Base-by-base conservation (phyloP, 805 yeast genomes). In the Lipomyces lipofer region DNA sequence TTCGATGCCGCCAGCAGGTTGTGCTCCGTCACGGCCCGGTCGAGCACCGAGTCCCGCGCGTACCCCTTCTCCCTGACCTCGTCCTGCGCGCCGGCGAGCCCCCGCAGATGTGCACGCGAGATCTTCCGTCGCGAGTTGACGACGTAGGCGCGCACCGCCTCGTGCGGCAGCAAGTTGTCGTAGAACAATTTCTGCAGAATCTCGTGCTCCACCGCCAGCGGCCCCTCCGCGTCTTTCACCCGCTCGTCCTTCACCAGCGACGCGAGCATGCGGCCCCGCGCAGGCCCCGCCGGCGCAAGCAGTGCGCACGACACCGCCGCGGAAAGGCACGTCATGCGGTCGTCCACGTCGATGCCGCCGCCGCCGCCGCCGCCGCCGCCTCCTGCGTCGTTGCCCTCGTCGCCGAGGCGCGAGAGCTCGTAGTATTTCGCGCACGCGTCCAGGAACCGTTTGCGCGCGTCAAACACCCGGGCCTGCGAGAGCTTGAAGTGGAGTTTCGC, bases 281-380 rank as follows among this genome's bases (percentile, higher is more conserved):
- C 52, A 0, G 71, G 71, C 1, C 71, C 71, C 1, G 72, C 71
- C 4, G 71, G 71, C 25, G 69, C 59, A 51, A 68, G 54, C 1
- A 68, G 51, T 2, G 68, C 65, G 17, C 69, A 66, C 8, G 64
- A 58, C 3, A 66, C 57, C 2, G 70, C 71, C 7, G 64, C 64
- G n/a, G 53, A 40, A 12, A 68, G 58, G 47, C 67, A 64, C 13
- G 45, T 48, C 19, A 60, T 33, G 4, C 66, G 43, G 30, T 66
- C 70, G 1, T 56, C 64, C 3, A 55, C 66, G 28, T 63, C 70
- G 35, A 65, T 47, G n/a, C 32, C 52, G 36, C 15, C 29, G 6
- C n/a, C 27, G 8, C 43, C 17, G n/a, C 19, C 46, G n/a, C 25
- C 12, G 24, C 33, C 42, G 24, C 25, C 17, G 4, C 27, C 12